Conservation (phyloP, 805 yeast species). For the Nakazawaea peltata region DNA sequence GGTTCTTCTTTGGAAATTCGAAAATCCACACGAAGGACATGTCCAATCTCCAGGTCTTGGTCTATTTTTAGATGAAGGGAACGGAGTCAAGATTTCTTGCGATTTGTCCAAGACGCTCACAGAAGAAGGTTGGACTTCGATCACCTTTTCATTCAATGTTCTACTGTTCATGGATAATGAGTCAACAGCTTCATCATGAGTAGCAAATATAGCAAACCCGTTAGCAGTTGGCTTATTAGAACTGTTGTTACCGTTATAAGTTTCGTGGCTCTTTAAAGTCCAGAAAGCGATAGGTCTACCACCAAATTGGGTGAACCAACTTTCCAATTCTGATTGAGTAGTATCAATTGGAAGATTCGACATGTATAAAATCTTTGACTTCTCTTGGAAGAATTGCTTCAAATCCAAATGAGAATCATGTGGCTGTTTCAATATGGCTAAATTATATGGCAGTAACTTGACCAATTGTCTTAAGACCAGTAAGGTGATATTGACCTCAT, state of each 20-base stretch:
- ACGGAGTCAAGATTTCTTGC: slow-evolving; percentile 71
- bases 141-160: slow-evolving; percentile 55
- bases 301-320: slow-evolving; percentile 86
- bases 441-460: slow-evolving; percentile 39
- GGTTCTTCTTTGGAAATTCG: slow-evolving; percentile 88
- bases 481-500: slow-evolving; percentile 37
- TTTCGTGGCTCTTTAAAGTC: slow-evolving; percentile 45
- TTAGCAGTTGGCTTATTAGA: slow-evolving; percentile 38
- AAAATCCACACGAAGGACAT: slow-evolving; percentile 94
- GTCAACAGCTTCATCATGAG: slow-evolving; percentile 82
- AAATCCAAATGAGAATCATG: slow-evolving; percentile 73
- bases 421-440: slow-evolving; percentile 58
- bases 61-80: slow-evolving; percentile 76
- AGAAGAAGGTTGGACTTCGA: slow-evolving; percentile 86
- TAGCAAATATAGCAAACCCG: slow-evolving; percentile 80
- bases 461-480: slow-evolving; percentile 38
- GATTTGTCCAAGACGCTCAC: slow-evolving; percentile 72
- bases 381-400: slow-evolving; percentile 56
- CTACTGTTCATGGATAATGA: slow-evolving; percentile 76
- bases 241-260: slow-evolving; percentile 10
- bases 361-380: slow-evolving; percentile 71
- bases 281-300: slow-evolving; percentile 85
- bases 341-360: slow-evolving; percentile 80
- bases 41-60: slow-evolving; percentile 98
- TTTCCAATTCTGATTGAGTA: slow-evolving; percentile 83